Conservation (phyloP, 495 filamentous ascomycete species). For the Lasiosphaeria ovina region DNA sequence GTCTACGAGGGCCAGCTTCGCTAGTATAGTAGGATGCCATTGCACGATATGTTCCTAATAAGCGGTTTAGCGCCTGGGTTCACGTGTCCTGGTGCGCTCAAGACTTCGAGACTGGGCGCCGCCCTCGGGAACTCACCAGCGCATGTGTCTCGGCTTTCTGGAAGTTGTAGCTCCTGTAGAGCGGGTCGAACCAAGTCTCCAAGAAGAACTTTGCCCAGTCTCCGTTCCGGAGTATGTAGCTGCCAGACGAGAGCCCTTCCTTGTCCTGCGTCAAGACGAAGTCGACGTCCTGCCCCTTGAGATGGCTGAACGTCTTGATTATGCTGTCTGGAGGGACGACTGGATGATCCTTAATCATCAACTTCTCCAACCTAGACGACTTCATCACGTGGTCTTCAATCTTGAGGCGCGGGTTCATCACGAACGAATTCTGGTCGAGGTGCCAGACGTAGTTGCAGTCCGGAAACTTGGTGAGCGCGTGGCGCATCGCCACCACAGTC, state of each 20-base stretch:
- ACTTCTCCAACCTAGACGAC: slow-evolving; percentile 61
- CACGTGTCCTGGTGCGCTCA: background rate
- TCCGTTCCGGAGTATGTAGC: slow-evolving; percentile 77
- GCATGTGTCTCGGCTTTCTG: slow-evolving; percentile 92
- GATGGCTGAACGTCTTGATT: slow-evolving; percentile 88
- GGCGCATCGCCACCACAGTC: slow-evolving; percentile 78
- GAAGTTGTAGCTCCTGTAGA: slow-evolving; percentile 92
- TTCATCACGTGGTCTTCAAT: slow-evolving; percentile 71
- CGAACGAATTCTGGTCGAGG: slow-evolving; percentile 76
- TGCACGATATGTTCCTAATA: slow-evolving; percentile 82
- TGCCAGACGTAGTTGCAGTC: slow-evolving; percentile 78
- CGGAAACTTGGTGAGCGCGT: slow-evolving; percentile 79
- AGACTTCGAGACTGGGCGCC: too few species aligned
- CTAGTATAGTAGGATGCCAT: slow-evolving; percentile 98
- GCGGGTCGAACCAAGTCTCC: slow-evolving; percentile 93
- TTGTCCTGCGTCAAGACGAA: slow-evolving; percentile 82
- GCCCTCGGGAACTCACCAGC: slow-evolving; percentile 57
- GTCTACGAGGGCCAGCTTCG: slow-evolving; percentile 79
- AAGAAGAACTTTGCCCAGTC: slow-evolving; percentile 92
- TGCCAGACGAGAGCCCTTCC: slow-evolving; percentile 71
- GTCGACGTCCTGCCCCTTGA: slow-evolving; percentile 73
- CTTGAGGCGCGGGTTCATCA: slow-evolving; percentile 77
- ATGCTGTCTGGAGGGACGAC: slow-evolving; percentile 94
- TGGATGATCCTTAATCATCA: slow-evolving; percentile 81
- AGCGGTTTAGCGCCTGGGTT: background rate